Percentiles rank a stretch among this genome's conserved stretches.
Evolutionary conservation across 2,329 filamentous ascomycete genomes (phyloP).

Genomic region (Aspergillus brasiliensis): DNA sequence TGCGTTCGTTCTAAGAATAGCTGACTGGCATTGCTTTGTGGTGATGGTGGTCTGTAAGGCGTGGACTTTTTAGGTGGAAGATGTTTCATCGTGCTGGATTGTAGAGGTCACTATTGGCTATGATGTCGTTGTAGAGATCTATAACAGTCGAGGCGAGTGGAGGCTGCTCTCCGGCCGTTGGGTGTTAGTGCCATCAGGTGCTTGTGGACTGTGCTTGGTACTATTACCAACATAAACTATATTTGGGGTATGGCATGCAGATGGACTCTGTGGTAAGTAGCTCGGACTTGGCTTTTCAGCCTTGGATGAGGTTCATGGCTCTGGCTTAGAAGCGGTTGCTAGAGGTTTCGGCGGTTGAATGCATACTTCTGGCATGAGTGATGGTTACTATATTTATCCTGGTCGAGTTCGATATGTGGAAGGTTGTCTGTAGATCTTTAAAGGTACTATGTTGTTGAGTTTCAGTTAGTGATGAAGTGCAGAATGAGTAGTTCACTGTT

Average conservation of each 20-base stretch:
- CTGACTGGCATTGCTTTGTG: not conserved
- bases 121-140: not conserved
- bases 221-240: not conserved
- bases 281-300: too few relatives aligned
- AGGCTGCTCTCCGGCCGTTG: not conserved
- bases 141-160: not conserved
- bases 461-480: too few relatives aligned
- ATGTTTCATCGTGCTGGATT: not conserved
- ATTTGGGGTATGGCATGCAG: not conserved
- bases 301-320: too few relatives aligned
- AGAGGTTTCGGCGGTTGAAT: too few relatives aligned
- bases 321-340: too few relatives aligned
- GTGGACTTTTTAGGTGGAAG: not conserved
- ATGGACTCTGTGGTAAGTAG: not conserved
- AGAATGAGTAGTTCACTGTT: too few relatives aligned
- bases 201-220: not conserved
- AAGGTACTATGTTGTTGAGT: too few relatives aligned
- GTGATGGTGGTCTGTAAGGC: not conserved
- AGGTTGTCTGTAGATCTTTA: too few relatives aligned
- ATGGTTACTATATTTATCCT: too few relatives aligned
- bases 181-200: not conserved
- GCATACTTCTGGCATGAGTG: too few relatives aligned
- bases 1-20: slow-evolving; percentile 9
- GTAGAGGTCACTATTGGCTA: not conserved
- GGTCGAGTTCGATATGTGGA: too few relatives aligned